Evolutionary conservation across 1,284 basidiomycete genomes (phyloP), one percentile per base, ranked within the genome.

Genomic region (Ceratobasidium sp.): DNA sequence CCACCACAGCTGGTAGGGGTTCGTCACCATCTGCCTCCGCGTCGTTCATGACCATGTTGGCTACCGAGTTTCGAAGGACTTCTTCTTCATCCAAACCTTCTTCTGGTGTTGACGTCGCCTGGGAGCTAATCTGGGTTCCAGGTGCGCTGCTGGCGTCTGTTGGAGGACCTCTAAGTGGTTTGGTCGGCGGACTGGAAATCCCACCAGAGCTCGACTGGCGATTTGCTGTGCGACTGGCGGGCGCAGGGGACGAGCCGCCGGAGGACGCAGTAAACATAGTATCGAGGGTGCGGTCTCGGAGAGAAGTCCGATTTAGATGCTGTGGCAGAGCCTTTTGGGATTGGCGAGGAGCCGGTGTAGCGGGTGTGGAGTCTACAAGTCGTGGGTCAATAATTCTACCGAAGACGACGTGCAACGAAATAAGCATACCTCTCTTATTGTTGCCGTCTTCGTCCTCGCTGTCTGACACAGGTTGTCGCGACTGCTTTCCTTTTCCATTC

Each of bases 261-360:
- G 69, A 61, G 8, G 67, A 57, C 8, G 57, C 46, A 3, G 69
- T 44, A 52, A 97, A 90, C 94, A 98, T 98, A 0, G 94, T 94
- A 78, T 98, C 96, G 13, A 99, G 87, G 0, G 96, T 98, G 50
- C 95, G 88, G 73, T 96, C 92, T 62, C 90, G 86, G 16, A 91
- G 84, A 21, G 97, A 98, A 7, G 95, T 96, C 62, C 98, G 89
- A 58, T 99, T 92, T 85, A 98, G 95, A 79, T 96, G 91, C 64
- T 98, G 93, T 0, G 97, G 93, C 72, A 85, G 84, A 0, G 85
- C 80, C 76, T 87, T 88, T 77, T 86, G 85, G 72, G 81, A 78
- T 44, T 58, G 67, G n/a, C 50, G 71, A 28, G 21, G 2, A 18
- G 83, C 82, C 2, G 81, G 75, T 70, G 82, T 84, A 59, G 79